Evolutionary conservation across 768 basidiomycete genomes (phyloP), one percentile per base, ranked within the genome.

Genomic region (Trametes villosa): DNA sequence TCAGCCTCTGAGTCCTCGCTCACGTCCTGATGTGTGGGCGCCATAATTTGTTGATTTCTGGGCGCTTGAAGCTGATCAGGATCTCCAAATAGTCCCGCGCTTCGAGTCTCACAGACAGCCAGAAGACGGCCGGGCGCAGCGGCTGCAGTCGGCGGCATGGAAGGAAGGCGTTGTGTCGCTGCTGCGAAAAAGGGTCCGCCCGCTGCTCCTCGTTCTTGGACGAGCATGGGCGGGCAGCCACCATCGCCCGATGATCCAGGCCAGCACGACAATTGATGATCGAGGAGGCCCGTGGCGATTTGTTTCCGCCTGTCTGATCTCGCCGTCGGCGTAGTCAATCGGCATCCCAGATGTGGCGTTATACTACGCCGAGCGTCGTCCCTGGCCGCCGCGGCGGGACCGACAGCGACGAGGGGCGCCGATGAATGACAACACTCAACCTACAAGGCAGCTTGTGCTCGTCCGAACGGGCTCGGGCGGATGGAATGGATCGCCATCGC

Each of bases 271-370:
- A 18, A 29, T 34, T 53, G 59, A 41, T 30, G 47, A 34, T 33
- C 26, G 38, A 18, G 29, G 50, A 20, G 44, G 54, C 20, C 46
- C 36, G 36, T 55, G 56, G 4, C 11, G 20, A 51, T 61, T 61
- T 61, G 60, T 46, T 30, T 45, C 60, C 60, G 60, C 42, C n/a
- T 53, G 27, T 24, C 20, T 55, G 53, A 61, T 61, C 34, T 40
- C 22, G 51, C 50, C 58, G 45, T n/a, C 49, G 42, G 42, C 40
- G 51, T 53, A 48, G 53, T 47, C 51, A 53, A 55, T 55, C 53
- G 53, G 60, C n/a, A 61, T 61, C 60, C 60, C 41, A 61, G 60
- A 61, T 61, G 60, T 61, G 60, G 60, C 60, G 60, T 61, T 61
- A 61, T 54, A 44, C 60, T 60, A 49, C 56, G 56, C 27, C 38